Evolutionary conservation across 176 grass and related monocot genomes (phyloP).

Genomic region (Saccharum officinarum): DNA sequence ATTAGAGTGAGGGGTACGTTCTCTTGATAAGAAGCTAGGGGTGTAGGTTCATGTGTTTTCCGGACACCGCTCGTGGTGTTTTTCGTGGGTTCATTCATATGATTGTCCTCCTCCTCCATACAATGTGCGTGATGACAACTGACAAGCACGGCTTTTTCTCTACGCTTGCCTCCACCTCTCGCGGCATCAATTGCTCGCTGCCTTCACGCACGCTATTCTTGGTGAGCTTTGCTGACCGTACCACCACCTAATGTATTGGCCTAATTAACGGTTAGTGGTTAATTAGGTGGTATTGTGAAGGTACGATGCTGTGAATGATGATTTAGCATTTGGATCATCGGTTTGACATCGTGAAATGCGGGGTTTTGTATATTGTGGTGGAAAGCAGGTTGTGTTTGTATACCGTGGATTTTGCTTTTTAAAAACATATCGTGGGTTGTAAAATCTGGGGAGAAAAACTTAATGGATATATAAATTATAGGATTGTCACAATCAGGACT

Average conservation of each 20-base stretch:
- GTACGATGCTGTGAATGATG: neutral
- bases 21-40: too few relatives aligned
- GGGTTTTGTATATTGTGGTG: too few relatives aligned
- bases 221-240: neutral
- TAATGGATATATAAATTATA: too few relatives aligned
- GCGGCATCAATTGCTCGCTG: neutral
- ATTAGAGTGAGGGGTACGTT: too few relatives aligned
- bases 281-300: neutral
- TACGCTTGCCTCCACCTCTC: neutral
- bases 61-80: neutral
- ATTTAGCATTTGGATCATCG: neutral
- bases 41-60: neutral
- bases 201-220: neutral
- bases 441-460: too few relatives aligned
- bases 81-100: neutral
- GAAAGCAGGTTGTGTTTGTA: too few relatives aligned
- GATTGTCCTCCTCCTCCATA: neutral
- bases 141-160: neutral
- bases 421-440: too few relatives aligned
- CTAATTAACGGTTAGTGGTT: neutral
- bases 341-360: too few relatives aligned
- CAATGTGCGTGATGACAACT: conserved; percentile 32
- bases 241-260: neutral
- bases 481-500: too few relatives aligned
- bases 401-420: too few relatives aligned